Conservation (phyloP, 352 stramenopile species). For the Phytophthora nicotianae region DNA sequence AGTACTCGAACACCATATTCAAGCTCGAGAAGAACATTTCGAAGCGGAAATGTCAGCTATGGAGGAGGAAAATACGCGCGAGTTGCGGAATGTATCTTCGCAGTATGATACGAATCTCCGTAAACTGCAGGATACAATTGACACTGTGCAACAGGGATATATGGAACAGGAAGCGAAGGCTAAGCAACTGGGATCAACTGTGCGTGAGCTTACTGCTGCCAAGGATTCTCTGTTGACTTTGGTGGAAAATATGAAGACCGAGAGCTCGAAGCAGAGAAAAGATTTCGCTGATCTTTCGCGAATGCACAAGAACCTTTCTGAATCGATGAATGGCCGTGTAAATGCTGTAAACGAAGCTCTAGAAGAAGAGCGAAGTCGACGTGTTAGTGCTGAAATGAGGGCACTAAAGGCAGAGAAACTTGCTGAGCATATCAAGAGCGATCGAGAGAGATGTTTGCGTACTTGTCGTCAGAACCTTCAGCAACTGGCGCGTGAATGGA, state of each 20-base stretch:
- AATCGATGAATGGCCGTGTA: slow-evolving; percentile 43
- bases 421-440: slow-evolving; percentile 20
- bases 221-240: slow-evolving; percentile 36
- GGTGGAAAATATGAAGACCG: slow-evolving; percentile 38
- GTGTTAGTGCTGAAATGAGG: slow-evolving; percentile 28
- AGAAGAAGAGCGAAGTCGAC: slow-evolving; percentile 39
- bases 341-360: slow-evolving; percentile 35
- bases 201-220: slow-evolving; percentile 29
- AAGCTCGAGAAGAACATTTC: slow-evolving; percentile 32
- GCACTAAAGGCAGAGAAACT: slow-evolving; percentile 37
- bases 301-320: slow-evolving; percentile 70
- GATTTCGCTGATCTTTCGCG: slow-evolving; percentile 66
- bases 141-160: slow-evolving; percentile 13
- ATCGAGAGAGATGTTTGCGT: slow-evolving; percentile 34
- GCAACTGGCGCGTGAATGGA: slow-evolving; percentile 35
- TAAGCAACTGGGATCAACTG: slow-evolving; percentile 17
- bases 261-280: slow-evolving; percentile 53
- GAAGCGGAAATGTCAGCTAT: slow-evolving; percentile 25
- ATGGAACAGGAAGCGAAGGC: slow-evolving; percentile 19
- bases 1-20: slow-evolving; percentile 40
- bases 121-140: slow-evolving; percentile 32
- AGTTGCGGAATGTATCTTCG: slow-evolving; percentile 31
- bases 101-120: slow-evolving; percentile 40
- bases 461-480: slow-evolving; percentile 39
- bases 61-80: slow-evolving; percentile 24